These are phyloP conservation scores for Lophiotrema nucula DNA, from an alignment of 495 filamentous ascomycete species.

Conservation along the genomic window DNA sequence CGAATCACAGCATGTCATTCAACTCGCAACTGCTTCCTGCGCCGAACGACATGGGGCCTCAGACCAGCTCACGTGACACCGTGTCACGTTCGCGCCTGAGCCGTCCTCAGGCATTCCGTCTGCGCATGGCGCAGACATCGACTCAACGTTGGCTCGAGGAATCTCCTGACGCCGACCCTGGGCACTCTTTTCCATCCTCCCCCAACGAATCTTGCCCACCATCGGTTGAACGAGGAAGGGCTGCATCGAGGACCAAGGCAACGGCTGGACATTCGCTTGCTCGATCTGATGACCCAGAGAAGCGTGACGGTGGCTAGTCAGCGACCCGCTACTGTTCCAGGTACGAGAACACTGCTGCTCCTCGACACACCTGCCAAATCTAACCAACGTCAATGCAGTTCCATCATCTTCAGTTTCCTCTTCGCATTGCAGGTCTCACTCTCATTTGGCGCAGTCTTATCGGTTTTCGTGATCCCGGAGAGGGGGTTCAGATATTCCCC, in stretches of 20 bases:
- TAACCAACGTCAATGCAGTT: no score
- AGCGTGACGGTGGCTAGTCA: background rate
- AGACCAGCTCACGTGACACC: background rate
- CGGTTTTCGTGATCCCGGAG: no score
- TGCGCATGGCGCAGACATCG: background rate
- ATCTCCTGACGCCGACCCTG: background rate
- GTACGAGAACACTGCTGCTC: no score
- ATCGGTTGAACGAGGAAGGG: background rate
- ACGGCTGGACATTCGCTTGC: background rate
- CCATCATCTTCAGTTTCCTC: no score
- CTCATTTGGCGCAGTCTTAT: no score
- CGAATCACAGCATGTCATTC: background rate
- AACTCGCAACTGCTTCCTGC: background rate
- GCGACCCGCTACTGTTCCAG: no score
- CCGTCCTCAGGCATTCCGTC: background rate
- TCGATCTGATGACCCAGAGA: background rate
- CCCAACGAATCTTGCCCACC: background rate
- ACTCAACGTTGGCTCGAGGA: background rate
- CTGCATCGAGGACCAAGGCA: background rate
- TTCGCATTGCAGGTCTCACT: no score
- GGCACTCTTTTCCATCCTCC: background rate
- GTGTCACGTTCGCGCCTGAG: background rate
- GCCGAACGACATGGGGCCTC: background rate
- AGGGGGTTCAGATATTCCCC: no score
- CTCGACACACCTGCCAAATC: no score